Percentiles rank a stretch among this genome's conserved stretches.
Conservation (phyloP, 1,284 basidiomycete species). For the Testicularia cyperi region DNA sequence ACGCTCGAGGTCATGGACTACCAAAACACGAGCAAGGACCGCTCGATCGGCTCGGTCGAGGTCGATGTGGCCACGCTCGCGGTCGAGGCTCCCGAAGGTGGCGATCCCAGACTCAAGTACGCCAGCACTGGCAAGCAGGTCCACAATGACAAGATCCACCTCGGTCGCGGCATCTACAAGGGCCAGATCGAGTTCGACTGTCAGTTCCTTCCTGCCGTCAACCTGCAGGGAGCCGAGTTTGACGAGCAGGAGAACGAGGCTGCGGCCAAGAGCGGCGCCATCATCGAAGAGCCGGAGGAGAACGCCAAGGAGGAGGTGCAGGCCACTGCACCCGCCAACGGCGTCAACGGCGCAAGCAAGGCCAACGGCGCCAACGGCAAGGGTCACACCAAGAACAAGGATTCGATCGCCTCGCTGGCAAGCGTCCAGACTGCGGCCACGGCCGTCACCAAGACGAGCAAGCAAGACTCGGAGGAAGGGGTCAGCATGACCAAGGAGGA, state of each 20-base stretch:
- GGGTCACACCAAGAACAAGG: constrained; percentile 20
- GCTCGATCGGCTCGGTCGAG: constrained; percentile 81
- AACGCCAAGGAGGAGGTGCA: neutral
- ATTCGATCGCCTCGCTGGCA: constrained; percentile 36
- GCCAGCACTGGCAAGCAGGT: constrained; percentile 72
- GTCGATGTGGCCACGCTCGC: constrained; percentile 73
- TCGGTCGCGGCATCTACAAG: constrained; percentile 68
- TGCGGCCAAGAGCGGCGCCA: constrained; percentile 63
- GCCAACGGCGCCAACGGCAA: constrained; percentile 8
- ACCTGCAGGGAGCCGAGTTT: constrained; percentile 76
- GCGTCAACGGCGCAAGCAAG: constrained; percentile 1
- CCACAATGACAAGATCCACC: constrained; percentile 70
- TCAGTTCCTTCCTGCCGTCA: constrained; percentile 82
- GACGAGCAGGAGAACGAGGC: constrained; percentile 66
- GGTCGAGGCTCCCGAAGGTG: constrained; percentile 63
- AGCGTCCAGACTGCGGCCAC: constrained; percentile 24
- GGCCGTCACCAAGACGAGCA: neutral
- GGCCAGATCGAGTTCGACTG: constrained; percentile 80
- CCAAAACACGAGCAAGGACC: constrained; percentile 67
- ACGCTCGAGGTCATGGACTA: constrained; percentile 88
- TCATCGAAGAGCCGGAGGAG: constrained; percentile 30
- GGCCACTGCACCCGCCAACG: constrained; percentile 7
- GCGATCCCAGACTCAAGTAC: constrained; percentile 64
- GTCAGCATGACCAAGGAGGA: constrained; percentile 44
- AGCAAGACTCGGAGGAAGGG: constrained; percentile 10